Conservation (phyloP, 495 filamentous ascomycete species). For the Penicillium herquei region DNA sequence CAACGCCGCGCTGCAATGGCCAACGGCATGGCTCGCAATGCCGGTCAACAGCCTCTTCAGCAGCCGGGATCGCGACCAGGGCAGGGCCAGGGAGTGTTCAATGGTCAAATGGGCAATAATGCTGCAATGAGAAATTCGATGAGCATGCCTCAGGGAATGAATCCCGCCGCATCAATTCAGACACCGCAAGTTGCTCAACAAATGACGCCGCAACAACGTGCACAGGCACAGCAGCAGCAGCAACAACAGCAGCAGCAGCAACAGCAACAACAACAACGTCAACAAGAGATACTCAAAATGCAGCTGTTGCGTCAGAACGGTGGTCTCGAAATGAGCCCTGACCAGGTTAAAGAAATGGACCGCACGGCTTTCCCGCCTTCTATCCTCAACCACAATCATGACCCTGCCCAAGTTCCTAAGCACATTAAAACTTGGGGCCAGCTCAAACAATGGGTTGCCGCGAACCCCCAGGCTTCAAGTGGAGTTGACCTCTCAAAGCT, state of each 20-base stretch:
- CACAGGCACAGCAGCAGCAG: slow-evolving; percentile 20
- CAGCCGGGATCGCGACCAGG: slow-evolving; percentile 31
- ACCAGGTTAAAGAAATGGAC: slow-evolving; percentile 51
- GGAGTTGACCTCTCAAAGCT: slow-evolving; percentile 46
- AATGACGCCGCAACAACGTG: slow-evolving; percentile 37
- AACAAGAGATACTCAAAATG: slow-evolving; percentile 34
- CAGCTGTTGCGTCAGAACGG: slow-evolving; percentile 42
- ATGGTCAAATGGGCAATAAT: slow-evolving; percentile 36
- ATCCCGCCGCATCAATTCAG: slow-evolving; percentile 24
- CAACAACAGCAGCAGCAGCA: slow-evolving; percentile 34
- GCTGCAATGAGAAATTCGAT: slow-evolving; percentile 32
- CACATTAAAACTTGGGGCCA: slow-evolving; percentile 70
- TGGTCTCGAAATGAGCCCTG: slow-evolving; percentile 41
- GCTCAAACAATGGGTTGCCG: slow-evolving; percentile 59
- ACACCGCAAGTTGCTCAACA: slow-evolving; percentile 34
- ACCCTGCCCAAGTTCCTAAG: slow-evolving; percentile 47
- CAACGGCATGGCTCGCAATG: slow-evolving; percentile 29
- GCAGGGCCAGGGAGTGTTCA: slow-evolving; percentile 39
- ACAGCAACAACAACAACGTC: slow-evolving; percentile 31
- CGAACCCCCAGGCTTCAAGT: slow-evolving; percentile 46
- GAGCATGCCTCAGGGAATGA: slow-evolving; percentile 35
- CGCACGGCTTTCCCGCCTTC: slow-evolving; percentile 36
- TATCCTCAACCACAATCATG: slow-evolving; percentile 27
- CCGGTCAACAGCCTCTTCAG: slow-evolving; percentile 31
- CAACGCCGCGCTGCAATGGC: slow-evolving; percentile 31